Evolutionary conservation across 192 early-diverging fungal species (phyloP), one percentile per base, ranked within the genome.

Genomic region (Entomortierella beljakovae): DNA sequence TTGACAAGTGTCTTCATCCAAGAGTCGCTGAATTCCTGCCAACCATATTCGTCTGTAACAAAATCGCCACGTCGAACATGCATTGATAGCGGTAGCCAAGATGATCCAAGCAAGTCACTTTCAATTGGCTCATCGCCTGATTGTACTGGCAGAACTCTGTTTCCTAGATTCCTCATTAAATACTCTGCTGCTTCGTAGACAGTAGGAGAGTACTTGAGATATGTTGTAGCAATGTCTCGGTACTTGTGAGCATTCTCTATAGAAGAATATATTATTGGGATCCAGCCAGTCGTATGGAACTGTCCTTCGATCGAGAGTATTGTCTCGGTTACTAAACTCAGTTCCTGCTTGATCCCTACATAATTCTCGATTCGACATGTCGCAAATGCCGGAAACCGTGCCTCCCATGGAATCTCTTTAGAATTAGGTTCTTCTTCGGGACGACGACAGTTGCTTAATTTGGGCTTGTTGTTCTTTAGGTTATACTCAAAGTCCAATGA

Each of bases 281-380:
- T 66, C 72, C 64, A 75, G 0, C 64, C 72, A 0, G 72, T 61
- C 31, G 64, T 75, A 49, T 75, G 72, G 13, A 67, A 67, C 61
- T 75, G 72, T 0, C 72, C 59, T 18, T 75, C 72, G 16, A 75
- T 53, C 4, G 64, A 61, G 9, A 75, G 50, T 7, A 68, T 61
- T 2, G 26, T 23, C 10, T 43, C 49, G 1, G 66, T 16, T 16
- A 75, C 7, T 1, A 29, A 3, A 1, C n/a, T 58, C 7, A 68
- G 58, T 37, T 75, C 58, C 20, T 75, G 58, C 10, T 60, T 43
- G 5, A 75, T 48, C 4, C 53, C 72, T 13, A 75, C 64, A 37
- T 75, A 75, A 40, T 75, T 61, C 23, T 61, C 51, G n/a, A 75
- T 75, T 2, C 32, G 57, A 25, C 64, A 67, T 2, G 58, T 62